phyloP scores from a whole-genome alignment of 768 basidiomycete species.

The Pleurotus tuoliensis region DNA sequence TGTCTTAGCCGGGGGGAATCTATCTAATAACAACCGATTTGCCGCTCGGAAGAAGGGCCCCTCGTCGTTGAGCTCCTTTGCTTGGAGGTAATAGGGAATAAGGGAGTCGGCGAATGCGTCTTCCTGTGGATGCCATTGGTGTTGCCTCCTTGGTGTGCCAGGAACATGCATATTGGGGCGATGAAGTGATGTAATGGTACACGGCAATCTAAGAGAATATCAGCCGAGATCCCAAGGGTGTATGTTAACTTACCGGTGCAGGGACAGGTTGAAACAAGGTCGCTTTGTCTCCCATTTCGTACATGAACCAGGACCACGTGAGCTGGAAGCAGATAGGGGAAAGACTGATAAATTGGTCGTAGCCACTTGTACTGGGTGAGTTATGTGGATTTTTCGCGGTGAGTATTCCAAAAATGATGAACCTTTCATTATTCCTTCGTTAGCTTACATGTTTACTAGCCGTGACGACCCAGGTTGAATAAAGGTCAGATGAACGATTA shows the following conservation, averaged over 20 bases:
- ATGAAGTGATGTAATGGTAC: too few relatives aligned
- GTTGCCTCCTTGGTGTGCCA: too few relatives aligned
- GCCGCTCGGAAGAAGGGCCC: too few relatives aligned
- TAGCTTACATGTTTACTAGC: background rate
- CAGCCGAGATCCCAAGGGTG: too few relatives aligned
- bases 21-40: background rate
- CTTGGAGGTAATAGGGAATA: too few relatives aligned
- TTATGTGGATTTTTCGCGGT: background rate
- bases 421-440: background rate
- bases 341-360: background rate
- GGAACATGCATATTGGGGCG: too few relatives aligned
- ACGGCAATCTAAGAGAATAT: too few relatives aligned
- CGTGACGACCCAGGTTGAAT: background rate
- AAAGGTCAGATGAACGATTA: background rate
- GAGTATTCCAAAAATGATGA: background rate
- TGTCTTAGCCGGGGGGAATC: background rate
- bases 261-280: too few relatives aligned
- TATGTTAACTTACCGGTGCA: too few relatives aligned
- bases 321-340: background rate
- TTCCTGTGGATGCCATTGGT: too few relatives aligned
- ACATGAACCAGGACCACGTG: background rate
- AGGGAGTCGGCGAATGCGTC: too few relatives aligned
- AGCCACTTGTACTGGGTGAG: background rate
- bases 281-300: background rate
- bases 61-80: too few relatives aligned